Percentiles rank a stretch among this genome's conserved stretches.
Conservation (phyloP, 2,329 filamentous ascomycete genomes). For the Curvularia spicifera region DNA sequence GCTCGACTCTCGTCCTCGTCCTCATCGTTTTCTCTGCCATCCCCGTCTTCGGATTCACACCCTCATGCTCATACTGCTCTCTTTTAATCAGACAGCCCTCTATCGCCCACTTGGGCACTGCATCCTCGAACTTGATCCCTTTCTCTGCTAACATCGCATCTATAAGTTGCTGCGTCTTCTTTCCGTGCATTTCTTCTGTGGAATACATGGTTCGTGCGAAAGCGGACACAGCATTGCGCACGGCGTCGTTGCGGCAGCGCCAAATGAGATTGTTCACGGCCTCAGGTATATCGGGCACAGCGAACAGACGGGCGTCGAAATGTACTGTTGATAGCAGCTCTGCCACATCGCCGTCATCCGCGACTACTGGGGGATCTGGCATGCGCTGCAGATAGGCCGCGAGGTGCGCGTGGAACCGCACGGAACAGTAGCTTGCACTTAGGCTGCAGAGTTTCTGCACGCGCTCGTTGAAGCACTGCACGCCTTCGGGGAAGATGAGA, state of each 20-base stretch:
- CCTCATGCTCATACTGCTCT: constrained; percentile 40
- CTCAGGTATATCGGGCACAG: constrained; percentile 34
- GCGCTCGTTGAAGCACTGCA: constrained; percentile 37
- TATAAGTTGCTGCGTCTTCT: constrained; percentile 29
- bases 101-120: constrained; percentile 42
- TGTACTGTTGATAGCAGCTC: constrained; percentile 29
- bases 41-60: constrained; percentile 37
- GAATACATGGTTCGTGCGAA: constrained; percentile 40
- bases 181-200: constrained; percentile 35
- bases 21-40: constrained; percentile 30
- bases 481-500: constrained; percentile 37
- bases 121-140: constrained; percentile 31
- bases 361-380: constrained; percentile 29
- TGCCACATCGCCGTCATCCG: constrained; percentile 16
- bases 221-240: constrained; percentile 36
- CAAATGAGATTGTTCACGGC: constrained; percentile 41
- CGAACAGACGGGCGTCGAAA: constrained; percentile 42
- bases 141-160: constrained; percentile 36
- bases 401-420: constrained; percentile 38
- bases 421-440: constrained; percentile 37
- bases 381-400: constrained; percentile 15
- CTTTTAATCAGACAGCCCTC: constrained; percentile 43
- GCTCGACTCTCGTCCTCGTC: constrained; percentile 34
- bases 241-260: constrained; percentile 41
- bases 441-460: constrained; percentile 42